These are phyloP conservation scores for Pythium chondricola DNA, from an alignment of 352 stramenopile genomes.

Conservation along the genomic window DNA sequence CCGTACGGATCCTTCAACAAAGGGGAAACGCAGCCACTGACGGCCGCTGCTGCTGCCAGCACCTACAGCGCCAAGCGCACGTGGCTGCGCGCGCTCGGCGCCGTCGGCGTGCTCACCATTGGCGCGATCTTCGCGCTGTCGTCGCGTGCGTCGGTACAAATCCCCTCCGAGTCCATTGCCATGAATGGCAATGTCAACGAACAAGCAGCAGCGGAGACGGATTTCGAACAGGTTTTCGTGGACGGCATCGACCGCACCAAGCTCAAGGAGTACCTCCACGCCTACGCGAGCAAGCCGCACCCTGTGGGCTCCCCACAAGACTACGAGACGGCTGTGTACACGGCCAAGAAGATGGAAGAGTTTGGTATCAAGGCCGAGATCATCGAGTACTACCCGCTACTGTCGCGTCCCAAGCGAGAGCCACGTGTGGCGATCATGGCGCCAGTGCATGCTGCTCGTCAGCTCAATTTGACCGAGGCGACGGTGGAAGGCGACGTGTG, in stretches of 20 bases:
- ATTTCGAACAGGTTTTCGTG: conserved; percentile 25
- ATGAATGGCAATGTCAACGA: background rate
- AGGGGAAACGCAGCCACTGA: no score
- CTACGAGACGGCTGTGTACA: conserved; percentile 59
- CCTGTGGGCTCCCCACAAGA: conserved; percentile 37
- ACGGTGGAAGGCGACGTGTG: conserved; percentile 59
- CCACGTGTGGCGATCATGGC: conserved; percentile 35
- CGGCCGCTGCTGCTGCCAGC: background rate
- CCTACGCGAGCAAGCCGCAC: conserved; percentile 45
- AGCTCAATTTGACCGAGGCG: conserved; percentile 55
- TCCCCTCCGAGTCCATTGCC: no score
- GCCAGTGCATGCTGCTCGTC: conserved; percentile 20
- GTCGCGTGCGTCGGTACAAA: background rate
- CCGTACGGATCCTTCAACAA: conserved; percentile 45
- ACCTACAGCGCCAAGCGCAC: background rate
- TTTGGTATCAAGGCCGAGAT: conserved; percentile 42
- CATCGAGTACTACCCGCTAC: conserved; percentile 33
- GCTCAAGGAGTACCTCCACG: conserved; percentile 38
- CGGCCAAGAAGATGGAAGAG: conserved; percentile 20
- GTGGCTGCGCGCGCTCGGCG: conserved; percentile 18
- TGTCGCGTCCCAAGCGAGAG: conserved; percentile 57
- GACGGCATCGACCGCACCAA: conserved; percentile 20
- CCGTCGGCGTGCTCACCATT: conserved; percentile 26
- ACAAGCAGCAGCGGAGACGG: conserved; percentile 3
- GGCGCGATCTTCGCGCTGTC: conserved; percentile 20